phyloP scores from a whole-genome alignment of 1,139 yeast genomes.

The Pichia sp. region DNA sequence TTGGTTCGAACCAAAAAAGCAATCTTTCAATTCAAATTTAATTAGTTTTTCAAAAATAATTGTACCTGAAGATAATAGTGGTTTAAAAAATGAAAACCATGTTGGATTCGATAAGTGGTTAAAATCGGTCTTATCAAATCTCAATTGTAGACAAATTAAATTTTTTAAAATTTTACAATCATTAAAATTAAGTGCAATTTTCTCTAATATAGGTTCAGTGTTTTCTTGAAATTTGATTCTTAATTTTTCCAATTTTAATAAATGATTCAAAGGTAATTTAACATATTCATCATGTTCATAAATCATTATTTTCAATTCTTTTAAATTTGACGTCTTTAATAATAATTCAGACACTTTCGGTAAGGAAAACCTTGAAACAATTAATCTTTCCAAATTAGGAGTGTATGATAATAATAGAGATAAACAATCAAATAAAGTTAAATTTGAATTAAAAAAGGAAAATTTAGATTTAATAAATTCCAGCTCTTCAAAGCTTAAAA shows the following conservation, averaged over 20 bases:
- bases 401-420: constrained; percentile 13
- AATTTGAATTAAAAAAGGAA: constrained; percentile 3
- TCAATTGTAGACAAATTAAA: constrained; percentile 16
- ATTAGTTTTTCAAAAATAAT: constrained; percentile 14
- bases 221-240: constrained; percentile 20
- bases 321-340: constrained; percentile 5
- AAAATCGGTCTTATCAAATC: constrained; percentile 20
- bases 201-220: constrained; percentile 16
- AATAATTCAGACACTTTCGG: constrained; percentile 9
- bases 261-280: constrained; percentile 6
- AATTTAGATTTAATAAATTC: constrained; percentile 7
- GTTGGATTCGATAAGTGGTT: constrained; percentile 21
- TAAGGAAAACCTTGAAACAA: constrained; percentile 18
- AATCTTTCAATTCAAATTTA: constrained; percentile 18
- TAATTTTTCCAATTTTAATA: constrained; percentile 13
- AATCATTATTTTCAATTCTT: constrained; percentile 17
- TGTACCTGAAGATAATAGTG: not conserved
- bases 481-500: constrained; percentile 16
- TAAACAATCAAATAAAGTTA: constrained; percentile 20
- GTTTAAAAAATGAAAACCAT: constrained; percentile 25
- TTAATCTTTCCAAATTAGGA: constrained; percentile 16
- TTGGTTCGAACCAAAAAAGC: constrained; percentile 23
- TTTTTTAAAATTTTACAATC: constrained; percentile 8
- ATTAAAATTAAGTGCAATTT: constrained; percentile 11
- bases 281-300: constrained; percentile 9